Percentiles rank a stretch among this genome's conserved stretches.
phyloP scores from a whole-genome alignment of 75 land plant genomes.

The Cryptomeria japonica region DNA sequence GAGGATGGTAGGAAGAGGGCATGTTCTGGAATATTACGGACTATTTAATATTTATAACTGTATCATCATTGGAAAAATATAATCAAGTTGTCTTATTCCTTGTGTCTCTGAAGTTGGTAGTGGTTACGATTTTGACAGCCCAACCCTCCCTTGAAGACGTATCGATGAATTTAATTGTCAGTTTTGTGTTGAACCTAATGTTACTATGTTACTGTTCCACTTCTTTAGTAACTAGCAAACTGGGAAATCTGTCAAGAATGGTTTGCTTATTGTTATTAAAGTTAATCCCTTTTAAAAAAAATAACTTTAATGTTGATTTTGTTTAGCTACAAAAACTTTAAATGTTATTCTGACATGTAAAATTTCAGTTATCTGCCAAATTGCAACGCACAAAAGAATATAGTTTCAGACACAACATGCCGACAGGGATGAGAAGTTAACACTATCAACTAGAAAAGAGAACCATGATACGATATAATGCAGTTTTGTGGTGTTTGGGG shows the following conservation, averaged over 20 bases:
- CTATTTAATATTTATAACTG: background rate
- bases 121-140: background rate
- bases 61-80: background rate
- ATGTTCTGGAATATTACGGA: background rate
- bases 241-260: background rate
- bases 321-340: too few species aligned
- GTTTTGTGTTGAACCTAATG: background rate
- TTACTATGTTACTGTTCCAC: background rate
- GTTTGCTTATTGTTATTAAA: background rate
- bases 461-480: too few species aligned
- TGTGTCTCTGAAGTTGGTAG: background rate
- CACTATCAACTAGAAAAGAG: background rate
- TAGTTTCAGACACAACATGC: background rate
- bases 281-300: too few species aligned
- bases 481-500: too few species aligned
- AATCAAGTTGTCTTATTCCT: background rate
- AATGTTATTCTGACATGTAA: background rate
- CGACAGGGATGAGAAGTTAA: too few species aligned
- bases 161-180: background rate
- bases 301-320: background rate
- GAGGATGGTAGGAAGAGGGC: background rate
- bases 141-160: background rate
- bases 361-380: too few species aligned
- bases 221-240: background rate
- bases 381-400: background rate